Evolutionary conservation across 345 rosid species (phyloP).

Genomic region (Psidium guajava): DNA sequence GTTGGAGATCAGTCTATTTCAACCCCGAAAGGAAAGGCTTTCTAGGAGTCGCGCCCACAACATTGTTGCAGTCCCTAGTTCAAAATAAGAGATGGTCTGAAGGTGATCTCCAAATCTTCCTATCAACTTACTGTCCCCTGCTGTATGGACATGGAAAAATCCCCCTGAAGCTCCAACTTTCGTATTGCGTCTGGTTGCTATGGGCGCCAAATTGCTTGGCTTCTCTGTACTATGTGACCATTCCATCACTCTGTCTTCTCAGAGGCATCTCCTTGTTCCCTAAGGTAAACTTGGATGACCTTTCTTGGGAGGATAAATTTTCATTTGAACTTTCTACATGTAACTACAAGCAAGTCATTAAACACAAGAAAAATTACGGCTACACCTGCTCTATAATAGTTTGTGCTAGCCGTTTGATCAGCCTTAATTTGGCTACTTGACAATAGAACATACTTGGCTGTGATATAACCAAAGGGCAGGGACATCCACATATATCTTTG

Average conservation of each 20-base stretch:
- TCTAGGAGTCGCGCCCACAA: constrained; percentile 25
- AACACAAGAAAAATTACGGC: not conserved
- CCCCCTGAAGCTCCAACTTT: constrained; percentile 17
- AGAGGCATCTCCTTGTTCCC: constrained; percentile 31
- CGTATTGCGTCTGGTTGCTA: not conserved
- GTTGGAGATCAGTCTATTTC: constrained; percentile 27
- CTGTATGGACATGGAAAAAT: constrained; percentile 15
- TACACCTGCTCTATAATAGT: not conserved
- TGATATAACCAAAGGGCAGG: not conserved
- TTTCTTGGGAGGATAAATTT: too few relatives aligned
- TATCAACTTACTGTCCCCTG: constrained; percentile 22
- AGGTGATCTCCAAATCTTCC: constrained; percentile 23
- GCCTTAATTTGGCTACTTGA: not conserved
- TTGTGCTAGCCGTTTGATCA: not conserved
- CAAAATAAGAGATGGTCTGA: constrained; percentile 39
- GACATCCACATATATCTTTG: not conserved
- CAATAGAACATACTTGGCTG: not conserved
- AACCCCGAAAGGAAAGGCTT: constrained; percentile 26
- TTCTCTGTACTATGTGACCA: constrained; percentile 17
- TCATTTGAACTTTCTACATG: too few relatives aligned
- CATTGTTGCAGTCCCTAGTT: constrained; percentile 12
- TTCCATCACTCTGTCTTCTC: constrained; percentile 33
- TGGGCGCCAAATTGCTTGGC: constrained; percentile 25
- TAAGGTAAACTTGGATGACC: not conserved
- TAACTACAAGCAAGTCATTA: not conserved